Percentiles rank a stretch among this genome's conserved stretches.
Evolutionary conservation across 257 asterid genomes (phyloP).

Genomic region (Echites panduratus): DNA sequence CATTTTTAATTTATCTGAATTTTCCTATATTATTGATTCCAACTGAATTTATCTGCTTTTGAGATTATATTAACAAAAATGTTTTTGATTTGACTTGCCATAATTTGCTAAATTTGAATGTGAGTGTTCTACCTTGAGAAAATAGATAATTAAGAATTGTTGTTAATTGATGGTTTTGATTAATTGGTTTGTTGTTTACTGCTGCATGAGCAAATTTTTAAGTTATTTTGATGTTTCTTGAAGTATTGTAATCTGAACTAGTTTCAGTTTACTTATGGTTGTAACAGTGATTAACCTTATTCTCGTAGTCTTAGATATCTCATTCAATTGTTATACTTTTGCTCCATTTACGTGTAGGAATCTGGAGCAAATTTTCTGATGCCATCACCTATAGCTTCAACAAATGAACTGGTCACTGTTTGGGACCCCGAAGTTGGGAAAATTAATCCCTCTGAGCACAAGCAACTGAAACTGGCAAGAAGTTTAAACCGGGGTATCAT

Average conservation of each 20-base stretch:
- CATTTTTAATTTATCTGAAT: background rate
- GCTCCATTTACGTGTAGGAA: constrained; percentile 45
- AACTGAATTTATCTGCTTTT: background rate
- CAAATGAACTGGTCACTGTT: constrained; percentile 86
- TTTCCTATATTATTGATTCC: background rate
- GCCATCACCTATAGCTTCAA: constrained; percentile 89
- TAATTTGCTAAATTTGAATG: background rate
- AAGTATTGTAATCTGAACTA: background rate
- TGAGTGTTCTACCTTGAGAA: background rate
- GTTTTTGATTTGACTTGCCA: background rate
- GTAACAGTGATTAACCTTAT: background rate
- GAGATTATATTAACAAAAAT: background rate
- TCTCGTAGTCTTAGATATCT: background rate
- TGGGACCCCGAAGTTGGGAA: constrained; percentile 98
- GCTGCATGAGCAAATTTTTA: background rate
- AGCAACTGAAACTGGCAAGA: constrained; percentile 93
- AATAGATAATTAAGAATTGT: background rate
- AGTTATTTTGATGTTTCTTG: background rate
- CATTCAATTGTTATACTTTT: background rate
- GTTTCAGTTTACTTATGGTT: background rate
- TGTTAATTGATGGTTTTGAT: background rate
- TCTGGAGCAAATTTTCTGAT: constrained; percentile 93
- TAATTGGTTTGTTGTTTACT: background rate
- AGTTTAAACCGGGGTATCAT: constrained; percentile 96
- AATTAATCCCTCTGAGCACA: constrained; percentile 97